Percentiles rank a stretch among this genome's conserved stretches.
Evolutionary conservation across 345 rosid genomes (phyloP).

Genomic region (Eucalyptus pumila): DNA sequence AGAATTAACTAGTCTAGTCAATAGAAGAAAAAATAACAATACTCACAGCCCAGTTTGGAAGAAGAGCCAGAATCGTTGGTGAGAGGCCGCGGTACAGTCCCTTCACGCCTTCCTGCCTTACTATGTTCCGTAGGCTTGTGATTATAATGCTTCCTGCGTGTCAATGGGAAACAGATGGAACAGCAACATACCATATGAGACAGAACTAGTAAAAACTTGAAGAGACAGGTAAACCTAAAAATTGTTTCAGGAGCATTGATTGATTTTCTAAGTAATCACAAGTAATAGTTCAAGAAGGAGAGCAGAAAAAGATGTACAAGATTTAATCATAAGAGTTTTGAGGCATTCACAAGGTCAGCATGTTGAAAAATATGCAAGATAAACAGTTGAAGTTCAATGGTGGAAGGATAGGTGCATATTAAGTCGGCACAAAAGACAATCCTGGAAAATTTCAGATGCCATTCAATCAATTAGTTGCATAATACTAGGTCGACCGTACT

Average conservation of each 20-base stretch:
- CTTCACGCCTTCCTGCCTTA: slow-evolving; percentile 58
- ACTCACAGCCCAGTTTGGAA: slow-evolving; percentile 98
- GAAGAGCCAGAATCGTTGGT: slow-evolving; percentile 84
- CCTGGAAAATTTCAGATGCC: background rate
- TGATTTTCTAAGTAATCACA: background rate
- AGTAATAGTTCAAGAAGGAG: background rate
- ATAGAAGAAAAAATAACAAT: background rate
- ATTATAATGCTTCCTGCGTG: slow-evolving; percentile 65
- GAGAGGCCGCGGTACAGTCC: slow-evolving; percentile 96
- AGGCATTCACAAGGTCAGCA: background rate
- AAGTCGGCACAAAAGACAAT: background rate
- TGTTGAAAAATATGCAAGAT: background rate
- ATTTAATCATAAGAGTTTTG: background rate
- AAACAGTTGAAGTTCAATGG: background rate
- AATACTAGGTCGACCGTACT: background rate
- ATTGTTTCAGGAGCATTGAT: background rate
- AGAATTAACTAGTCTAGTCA: background rate
- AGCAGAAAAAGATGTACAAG: background rate
- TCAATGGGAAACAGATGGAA: background rate
- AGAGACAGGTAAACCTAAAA: background rate
- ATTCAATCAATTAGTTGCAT: background rate
- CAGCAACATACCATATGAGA: background rate
- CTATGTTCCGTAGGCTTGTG: slow-evolving; percentile 50
- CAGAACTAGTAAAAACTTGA: background rate
- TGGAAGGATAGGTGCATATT: background rate